These are phyloP conservation scores for Aspergillus olivimuriae DNA, from an alignment of 495 filamentous ascomycete species.

Conservation along the genomic window DNA sequence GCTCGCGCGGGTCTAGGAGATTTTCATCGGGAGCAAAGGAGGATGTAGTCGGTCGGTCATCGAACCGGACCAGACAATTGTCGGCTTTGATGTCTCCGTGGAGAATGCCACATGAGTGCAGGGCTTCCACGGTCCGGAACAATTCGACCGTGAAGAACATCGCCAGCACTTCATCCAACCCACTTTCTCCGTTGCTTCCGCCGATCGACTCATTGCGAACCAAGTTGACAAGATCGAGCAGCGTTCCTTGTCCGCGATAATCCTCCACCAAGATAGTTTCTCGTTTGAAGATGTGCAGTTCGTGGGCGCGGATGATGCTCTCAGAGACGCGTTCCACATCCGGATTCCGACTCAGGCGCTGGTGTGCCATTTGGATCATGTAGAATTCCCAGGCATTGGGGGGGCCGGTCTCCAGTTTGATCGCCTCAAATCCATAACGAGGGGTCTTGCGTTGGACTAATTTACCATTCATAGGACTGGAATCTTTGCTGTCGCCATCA, in stretches of 20 bases:
- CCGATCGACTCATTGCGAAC: slow-evolving; percentile 57
- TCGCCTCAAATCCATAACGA: slow-evolving; percentile 63
- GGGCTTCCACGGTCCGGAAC: slow-evolving; percentile 78
- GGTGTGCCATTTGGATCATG: slow-evolving; percentile 77
- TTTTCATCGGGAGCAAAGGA: slow-evolving; percentile 29
- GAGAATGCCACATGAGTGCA: slow-evolving; percentile 73
- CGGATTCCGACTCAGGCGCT: slow-evolving; percentile 52
- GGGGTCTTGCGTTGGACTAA: slow-evolving; percentile 16
- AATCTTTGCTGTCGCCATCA: slow-evolving; percentile 16
- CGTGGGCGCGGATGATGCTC: slow-evolving; percentile 73
- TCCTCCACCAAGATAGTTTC: slow-evolving; percentile 86
- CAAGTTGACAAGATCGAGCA: slow-evolving; percentile 88
- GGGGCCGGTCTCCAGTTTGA: slow-evolving; percentile 84
- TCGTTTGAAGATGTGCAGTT: slow-evolving; percentile 79
- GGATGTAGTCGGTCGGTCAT: slow-evolving; percentile 30
- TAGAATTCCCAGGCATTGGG: slow-evolving; percentile 93
- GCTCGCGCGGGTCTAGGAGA: slow-evolving; percentile 36
- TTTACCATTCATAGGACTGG: slow-evolving; percentile 9
- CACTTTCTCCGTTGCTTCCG: slow-evolving; percentile 43
- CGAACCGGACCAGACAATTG: slow-evolving; percentile 86
- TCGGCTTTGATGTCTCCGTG: slow-evolving; percentile 95
- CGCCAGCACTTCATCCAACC: slow-evolving; percentile 78
- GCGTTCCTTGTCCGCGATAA: slow-evolving; percentile 81
- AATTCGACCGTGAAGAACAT: slow-evolving; percentile 97
- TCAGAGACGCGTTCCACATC: slow-evolving; percentile 53